Conservation (phyloP, 2,329 filamentous ascomycete species). For the Fusarium sp. region DNA sequence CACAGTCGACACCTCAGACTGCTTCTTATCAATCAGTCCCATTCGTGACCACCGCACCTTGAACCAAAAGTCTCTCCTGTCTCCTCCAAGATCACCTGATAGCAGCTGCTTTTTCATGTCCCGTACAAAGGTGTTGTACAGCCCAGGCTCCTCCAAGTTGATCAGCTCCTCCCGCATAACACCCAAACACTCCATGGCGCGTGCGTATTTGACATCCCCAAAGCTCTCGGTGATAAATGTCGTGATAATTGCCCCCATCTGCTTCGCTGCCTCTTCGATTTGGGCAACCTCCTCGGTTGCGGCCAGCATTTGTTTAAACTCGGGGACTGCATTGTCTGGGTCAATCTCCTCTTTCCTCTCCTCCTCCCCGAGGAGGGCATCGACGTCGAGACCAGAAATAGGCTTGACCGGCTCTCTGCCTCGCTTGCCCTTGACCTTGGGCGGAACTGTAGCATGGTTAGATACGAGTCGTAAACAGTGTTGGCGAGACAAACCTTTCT, state of each 20-base stretch:
- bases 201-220: constrained; percentile 79
- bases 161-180: constrained; percentile 83
- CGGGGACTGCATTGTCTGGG: constrained; percentile 83
- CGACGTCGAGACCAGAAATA: constrained; percentile 89
- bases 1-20: constrained; percentile 73
- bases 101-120: constrained; percentile 79
- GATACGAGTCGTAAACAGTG: not conserved
- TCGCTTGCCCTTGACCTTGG: constrained; percentile 80
- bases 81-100: constrained; percentile 77
- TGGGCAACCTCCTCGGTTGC: constrained; percentile 68
- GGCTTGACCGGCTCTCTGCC: constrained; percentile 80
- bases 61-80: constrained; percentile 87
- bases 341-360: constrained; percentile 59
- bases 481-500: constrained; percentile 71
- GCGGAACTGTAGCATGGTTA: constrained; percentile 69
- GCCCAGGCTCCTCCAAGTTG: constrained; percentile 77
- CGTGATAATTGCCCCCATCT: constrained; percentile 79
- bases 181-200: constrained; percentile 79
- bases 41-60: constrained; percentile 73
- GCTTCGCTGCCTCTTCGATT: constrained; percentile 75
- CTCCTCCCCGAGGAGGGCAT: constrained; percentile 77
- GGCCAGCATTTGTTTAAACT: constrained; percentile 85
- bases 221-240: constrained; percentile 78
- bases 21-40: constrained; percentile 76
- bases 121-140: constrained; percentile 81